Evolutionary conservation across 139 green algal species (phyloP), one percentile per base, ranked within the genome.

Genomic region (Pycnococcus provasolii): DNA sequence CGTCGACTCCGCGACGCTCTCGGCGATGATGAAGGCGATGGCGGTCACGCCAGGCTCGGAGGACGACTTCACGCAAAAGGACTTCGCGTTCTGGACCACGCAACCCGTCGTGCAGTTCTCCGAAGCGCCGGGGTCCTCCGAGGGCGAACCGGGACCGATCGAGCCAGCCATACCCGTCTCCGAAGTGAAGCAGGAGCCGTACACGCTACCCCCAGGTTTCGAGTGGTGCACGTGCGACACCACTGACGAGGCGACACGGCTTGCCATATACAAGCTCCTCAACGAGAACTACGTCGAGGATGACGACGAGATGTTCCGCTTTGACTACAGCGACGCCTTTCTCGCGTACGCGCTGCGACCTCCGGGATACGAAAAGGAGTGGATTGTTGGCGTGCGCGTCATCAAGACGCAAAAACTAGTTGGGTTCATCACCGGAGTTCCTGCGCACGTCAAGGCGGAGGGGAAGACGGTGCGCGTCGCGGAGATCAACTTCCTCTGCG

Each of bases 401-500:
- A 77, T 55, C 26, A 52, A 63, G 44, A 88, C 66, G 64, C 65
- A 75, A 26, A 87, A 87, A 72, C 79, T 92, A 4, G 82, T 98
- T 44, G 90, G 84, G n/a, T 96, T 98, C 84, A 98, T 98, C 67
- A 89, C 77, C 0, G 90, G 76, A 43, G 83, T 94, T 9, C 89
- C 89, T 1, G 58, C 73, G 46, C 50, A 53, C 52, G 11, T 81
- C 45, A 53, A 50, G 26, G 71, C 77, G 9, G 60, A 67, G 4
- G 59, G 62, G 2, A 73, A 64, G 42, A 37, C 5, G n/a, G 46
- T 94, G 7, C 37, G 42, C 58, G 85, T 94, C 77, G 91, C 92
- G 52, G 92, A 99, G 76, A 96, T 99, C 76, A 97, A 99, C 84
- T 97, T 97, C 70, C 77, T 99, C 55, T 99, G 92, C 76, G 87